Evolutionary conservation across 2,329 filamentous ascomycete species (phyloP).

Genomic region (Leptoxyphium fumago): DNA sequence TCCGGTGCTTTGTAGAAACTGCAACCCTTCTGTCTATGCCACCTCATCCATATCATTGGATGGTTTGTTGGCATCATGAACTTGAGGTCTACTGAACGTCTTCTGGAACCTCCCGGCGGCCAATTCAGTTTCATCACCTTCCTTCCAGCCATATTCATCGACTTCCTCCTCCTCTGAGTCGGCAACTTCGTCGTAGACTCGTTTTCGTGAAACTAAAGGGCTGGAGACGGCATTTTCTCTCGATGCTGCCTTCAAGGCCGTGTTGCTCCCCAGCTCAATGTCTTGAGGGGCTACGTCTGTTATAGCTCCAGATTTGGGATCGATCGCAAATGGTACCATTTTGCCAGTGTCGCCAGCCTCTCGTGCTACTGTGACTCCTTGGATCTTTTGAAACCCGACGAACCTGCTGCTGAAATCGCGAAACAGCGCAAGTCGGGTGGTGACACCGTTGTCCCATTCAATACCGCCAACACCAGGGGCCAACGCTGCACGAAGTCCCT

Average conservation of each 20-base stretch:
- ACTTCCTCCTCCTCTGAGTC: slow-evolving; percentile 47
- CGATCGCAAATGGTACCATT: slow-evolving; percentile 27
- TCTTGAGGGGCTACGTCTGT: slow-evolving; percentile 10
- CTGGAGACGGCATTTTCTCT: neutral
- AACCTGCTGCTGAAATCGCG: slow-evolving; percentile 45
- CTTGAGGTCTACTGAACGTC: neutral
- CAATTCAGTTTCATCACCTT: slow-evolving; percentile 45
- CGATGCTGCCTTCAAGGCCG: neutral
- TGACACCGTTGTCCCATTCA: slow-evolving; percentile 68
- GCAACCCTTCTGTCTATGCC: no score
- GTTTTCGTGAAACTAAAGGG: slow-evolving; percentile 32
- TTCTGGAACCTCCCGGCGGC: neutral
- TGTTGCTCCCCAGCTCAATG: neutral
- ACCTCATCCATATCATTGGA: no score
- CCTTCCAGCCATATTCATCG: slow-evolving; percentile 55
- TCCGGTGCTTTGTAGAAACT: no score
- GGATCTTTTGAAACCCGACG: slow-evolving; percentile 29
- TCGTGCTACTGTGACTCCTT: slow-evolving; percentile 25
- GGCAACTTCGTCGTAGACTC: slow-evolving; percentile 40
- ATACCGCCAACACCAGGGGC: slow-evolving; percentile 59
- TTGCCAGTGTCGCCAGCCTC: slow-evolving; percentile 27
- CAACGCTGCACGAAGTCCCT: slow-evolving; percentile 45
- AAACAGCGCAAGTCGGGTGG: slow-evolving; percentile 62
- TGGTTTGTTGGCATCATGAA: neutral
- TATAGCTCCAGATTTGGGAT: slow-evolving; percentile 30